Evolutionary conservation across 2,329 filamentous ascomycete genomes (phyloP), one percentile per base, ranked within the genome.

Genomic region (Pezicula carpinea): DNA sequence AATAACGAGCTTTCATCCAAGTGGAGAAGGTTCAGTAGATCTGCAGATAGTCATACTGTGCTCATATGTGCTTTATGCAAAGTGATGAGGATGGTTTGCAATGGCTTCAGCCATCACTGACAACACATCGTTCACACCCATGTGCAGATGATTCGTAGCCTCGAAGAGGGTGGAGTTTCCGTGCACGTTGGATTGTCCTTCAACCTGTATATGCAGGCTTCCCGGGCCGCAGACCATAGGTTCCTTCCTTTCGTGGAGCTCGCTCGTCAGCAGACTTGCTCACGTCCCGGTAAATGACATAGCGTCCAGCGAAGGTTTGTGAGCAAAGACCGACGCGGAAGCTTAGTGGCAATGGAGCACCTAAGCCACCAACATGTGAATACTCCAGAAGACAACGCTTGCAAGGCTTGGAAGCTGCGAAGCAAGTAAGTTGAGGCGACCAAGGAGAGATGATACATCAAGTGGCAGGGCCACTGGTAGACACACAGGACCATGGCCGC

Each of bases 71-170:
- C 39, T 34, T 47, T 49, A 59, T 61, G 58, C 54, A 57, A 39
- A 39, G 52, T 59, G 57, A 57, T 59, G 50, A 48, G 51, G 38
- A 31, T 45, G 40, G 44, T 43, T 54, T 47, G 53, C 54, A 48
- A 49, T 55, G 43, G 49, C 48, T 50, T 43, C 51, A 47, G 52
- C 53, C 48, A 47, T 50, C 44, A 39, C 21, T 55, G 57, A 59
- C 61, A 62, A 59, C 59, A 58, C 61, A 63, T 61, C 50, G 46
- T 35, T 32, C 36, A 19, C 44, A 44, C 21, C 56, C 53, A 47
- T 51, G 53, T 51, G 49, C 43, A 47, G 35, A 46, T 26, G 45
- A 48, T 39, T 39, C 39, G 22, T 31, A 39, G 39, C 29, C 6
- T 40, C 29, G n/a, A 41, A 39, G 41, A 46, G 32, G 18, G 17